Base-by-base conservation (phyloP, 371 early-diverging fungal genomes). In the Dinochytrium kinnereticum region DNA sequence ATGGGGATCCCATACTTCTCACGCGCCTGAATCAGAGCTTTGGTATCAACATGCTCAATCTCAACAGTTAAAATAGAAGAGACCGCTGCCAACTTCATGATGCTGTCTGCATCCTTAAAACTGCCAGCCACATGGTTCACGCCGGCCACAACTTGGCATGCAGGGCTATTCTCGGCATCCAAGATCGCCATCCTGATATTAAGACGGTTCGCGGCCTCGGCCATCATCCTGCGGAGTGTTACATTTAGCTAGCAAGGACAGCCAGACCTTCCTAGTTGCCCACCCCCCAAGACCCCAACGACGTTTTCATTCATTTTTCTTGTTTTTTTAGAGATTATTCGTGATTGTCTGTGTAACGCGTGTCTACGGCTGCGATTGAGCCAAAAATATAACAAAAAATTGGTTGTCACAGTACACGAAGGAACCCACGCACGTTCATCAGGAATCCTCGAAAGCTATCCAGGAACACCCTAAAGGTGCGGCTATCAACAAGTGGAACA, bases 11-110 rank as follows among this genome's bases (percentile, higher is more conserved):
- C 85, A 1, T 78, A 71, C 69, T 82, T 74, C 26, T 81, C 78
- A 10, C 71, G 78, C 69, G 89, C 93, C 31, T 50, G 24, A 10
- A 86, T 90, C 10, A 97, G 89, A 28, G 92, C 91, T 5, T 86
- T 83, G 50, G 91, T 86, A 82, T 97, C 89, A 38, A 98, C 95
- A 76, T 98, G 98, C 84, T 98, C 98, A 69, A 98, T 97, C 84
- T 98, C 98, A 21, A 95, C 92, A 0, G 98, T 98, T 53, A 97
- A 82, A 26, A 97, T 90, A 74, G 95, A 91, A 38, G 90, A 92
- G 28, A 86, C 75, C 24, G 77, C 68, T 30, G 95, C 93, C 1
- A 98, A 86, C 71, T 91, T 88, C 44, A 79, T 78, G 70, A 98
- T 93, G 69, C 91, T 89, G 59, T 72, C 82, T 0, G 91, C 81